Conservation (phyloP, 2,329 filamentous ascomycete genomes). For the Fusarium brevicatenulatum region DNA sequence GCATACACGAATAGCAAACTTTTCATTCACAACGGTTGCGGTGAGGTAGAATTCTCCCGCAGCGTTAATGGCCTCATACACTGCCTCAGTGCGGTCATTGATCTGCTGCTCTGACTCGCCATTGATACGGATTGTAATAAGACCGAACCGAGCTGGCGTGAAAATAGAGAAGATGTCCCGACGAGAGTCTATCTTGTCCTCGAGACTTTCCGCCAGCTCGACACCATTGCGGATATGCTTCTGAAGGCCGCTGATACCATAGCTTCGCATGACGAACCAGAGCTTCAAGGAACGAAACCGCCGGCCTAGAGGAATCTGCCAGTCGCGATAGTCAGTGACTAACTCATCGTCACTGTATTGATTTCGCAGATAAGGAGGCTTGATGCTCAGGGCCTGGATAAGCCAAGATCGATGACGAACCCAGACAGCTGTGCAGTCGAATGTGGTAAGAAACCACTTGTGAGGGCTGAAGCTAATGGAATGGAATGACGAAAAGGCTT, state of each 20-base stretch:
- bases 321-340: constrained; percentile 95
- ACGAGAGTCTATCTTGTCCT: constrained; percentile 65
- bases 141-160: constrained; percentile 77
- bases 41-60: constrained; percentile 86
- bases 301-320: constrained; percentile 93
- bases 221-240: constrained; percentile 78
- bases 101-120: constrained; percentile 60
- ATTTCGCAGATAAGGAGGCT: constrained; percentile 84
- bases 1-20: constrained; percentile 84
- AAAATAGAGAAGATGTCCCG: constrained; percentile 80
- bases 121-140: constrained; percentile 77
- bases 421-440: constrained; percentile 85
- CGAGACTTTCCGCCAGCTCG: constrained; percentile 75
- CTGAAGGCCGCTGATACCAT: constrained; percentile 80
- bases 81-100: constrained; percentile 75
- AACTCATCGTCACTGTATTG: constrained; percentile 81
- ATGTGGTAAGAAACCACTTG: constrained; percentile 96
- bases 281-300: constrained; percentile 91
- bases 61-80: constrained; percentile 80
- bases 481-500: constrained; percentile 75
- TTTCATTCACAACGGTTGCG: constrained; percentile 75
- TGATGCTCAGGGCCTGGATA: constrained; percentile 81
- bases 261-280: constrained; percentile 91
- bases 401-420: constrained; percentile 79
- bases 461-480: constrained; percentile 97